Conservation (phyloP, 495 filamentous ascomycete species). For the Lichenothelia convexa region DNA sequence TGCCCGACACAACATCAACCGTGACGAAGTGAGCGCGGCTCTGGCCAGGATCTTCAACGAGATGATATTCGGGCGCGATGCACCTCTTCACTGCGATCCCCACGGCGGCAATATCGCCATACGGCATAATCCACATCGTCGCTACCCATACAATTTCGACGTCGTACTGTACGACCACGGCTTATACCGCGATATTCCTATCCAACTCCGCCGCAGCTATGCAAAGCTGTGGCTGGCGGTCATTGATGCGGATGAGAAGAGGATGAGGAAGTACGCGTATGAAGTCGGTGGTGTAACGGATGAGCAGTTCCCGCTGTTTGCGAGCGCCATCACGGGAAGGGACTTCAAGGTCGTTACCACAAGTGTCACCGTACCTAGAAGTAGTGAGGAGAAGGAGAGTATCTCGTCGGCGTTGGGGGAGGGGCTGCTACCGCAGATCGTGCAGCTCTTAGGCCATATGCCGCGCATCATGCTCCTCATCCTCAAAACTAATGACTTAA, state of each 20-base stretch:
- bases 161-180: constrained; percentile 98
- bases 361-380: constrained; percentile 38
- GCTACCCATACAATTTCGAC: constrained; percentile 65
- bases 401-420: constrained; percentile 71
- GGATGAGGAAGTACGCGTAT: constrained; percentile 74
- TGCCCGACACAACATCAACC: constrained; percentile 69
- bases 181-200: constrained; percentile 82
- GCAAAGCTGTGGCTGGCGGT: constrained; percentile 97
- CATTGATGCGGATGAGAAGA: constrained; percentile 62
- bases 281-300: constrained; percentile 81
- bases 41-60: constrained; percentile 93
- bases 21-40: constrained; percentile 90
- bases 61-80: constrained; percentile 90
- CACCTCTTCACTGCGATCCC: constrained; percentile 90
- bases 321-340: constrained; percentile 86
- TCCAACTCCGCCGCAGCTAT: constrained; percentile 60
- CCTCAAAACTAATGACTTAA: constrained; percentile 95
- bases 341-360: constrained; percentile 60
- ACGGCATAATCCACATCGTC: constrained; percentile 42
- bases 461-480: constrained; percentile 87
- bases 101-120: constrained; percentile 97
- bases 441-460: constrained; percentile 75
- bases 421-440: constrained; percentile 70
- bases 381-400: constrained; percentile 55
- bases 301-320: constrained; percentile 88